A percentile compares a stretch with the other conserved stretches of the same genome.
These are phyloP conservation scores for Wakefieldia striispora DNA, from an alignment of 768 basidiomycete genomes.

Conservation along the genomic window DNA sequence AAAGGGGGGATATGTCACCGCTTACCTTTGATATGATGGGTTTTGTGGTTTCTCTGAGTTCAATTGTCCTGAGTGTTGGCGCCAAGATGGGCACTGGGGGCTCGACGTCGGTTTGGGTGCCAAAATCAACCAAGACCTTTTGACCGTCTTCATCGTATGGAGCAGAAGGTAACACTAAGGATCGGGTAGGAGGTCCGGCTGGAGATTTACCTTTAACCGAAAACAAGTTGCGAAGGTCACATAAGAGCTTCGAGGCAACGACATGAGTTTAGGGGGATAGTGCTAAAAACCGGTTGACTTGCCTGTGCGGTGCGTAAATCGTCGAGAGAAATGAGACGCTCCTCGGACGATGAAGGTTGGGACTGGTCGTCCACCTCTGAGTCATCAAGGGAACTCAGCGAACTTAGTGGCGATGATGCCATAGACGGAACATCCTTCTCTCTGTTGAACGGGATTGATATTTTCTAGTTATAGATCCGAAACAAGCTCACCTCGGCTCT, in stretches of 20 bases:
- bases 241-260: constrained; percentile 35
- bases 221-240: constrained; percentile 32
- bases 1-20: background rate
- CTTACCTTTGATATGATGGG: constrained; percentile 22
- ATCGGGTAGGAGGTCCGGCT: background rate
- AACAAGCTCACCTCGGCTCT: constrained; percentile 39
- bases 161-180: background rate
- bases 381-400: constrained; percentile 71
- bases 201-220: constrained; percentile 11
- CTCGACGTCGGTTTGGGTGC: constrained; percentile 30
- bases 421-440: constrained; percentile 41
- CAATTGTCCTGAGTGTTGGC: constrained; percentile 15
- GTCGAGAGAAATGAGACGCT: constrained; percentile 37
- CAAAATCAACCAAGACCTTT: constrained; percentile 18
- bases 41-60: constrained; percentile 21
- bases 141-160: background rate
- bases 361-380: constrained; percentile 36
- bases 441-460: constrained; percentile 6
- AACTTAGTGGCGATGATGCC: constrained; percentile 71
- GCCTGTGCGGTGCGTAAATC: constrained; percentile 64
- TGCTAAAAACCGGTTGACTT: constrained; percentile 14
- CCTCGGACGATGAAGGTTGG: constrained; percentile 23
- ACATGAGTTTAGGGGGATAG: constrained; percentile 11
- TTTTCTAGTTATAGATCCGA: background rate
- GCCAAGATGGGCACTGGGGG: background rate